phyloP scores from a whole-genome alignment of 1,284 basidiomycete species.

The Moniliophthora roreri region DNA sequence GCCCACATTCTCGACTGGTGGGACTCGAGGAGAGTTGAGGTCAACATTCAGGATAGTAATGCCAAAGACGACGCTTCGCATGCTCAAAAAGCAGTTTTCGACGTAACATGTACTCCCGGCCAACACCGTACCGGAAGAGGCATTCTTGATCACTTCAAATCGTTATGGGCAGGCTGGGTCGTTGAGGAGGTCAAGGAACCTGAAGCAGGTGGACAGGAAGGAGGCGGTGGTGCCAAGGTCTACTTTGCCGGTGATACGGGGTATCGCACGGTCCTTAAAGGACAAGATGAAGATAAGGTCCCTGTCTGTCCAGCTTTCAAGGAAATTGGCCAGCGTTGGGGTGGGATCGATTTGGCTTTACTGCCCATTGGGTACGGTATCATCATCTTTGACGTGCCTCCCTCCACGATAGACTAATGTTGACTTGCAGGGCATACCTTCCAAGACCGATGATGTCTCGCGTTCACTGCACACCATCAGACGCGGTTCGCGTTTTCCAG shows the following conservation, averaged over 20 bases:
- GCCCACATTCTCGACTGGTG: slow-evolving; percentile 74
- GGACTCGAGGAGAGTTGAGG: slow-evolving; percentile 46
- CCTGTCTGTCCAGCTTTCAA: slow-evolving; percentile 69
- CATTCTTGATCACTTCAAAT: slow-evolving; percentile 47
- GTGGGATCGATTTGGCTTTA: slow-evolving; percentile 60
- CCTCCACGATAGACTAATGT: slow-evolving; percentile 10
- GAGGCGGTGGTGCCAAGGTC: slow-evolving; percentile 34
- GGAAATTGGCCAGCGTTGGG: slow-evolving; percentile 62
- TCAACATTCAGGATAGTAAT: slow-evolving; percentile 25
- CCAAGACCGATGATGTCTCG: slow-evolving; percentile 58
- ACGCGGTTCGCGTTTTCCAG: slow-evolving; percentile 64
- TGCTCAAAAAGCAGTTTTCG: slow-evolving; percentile 23
- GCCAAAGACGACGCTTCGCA: slow-evolving; percentile 17
- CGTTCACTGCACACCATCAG: slow-evolving; percentile 60
- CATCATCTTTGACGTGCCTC: background rate
- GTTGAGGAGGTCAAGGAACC: slow-evolving; percentile 36
- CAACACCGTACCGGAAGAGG: slow-evolving; percentile 52
- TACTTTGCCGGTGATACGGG: slow-evolving; percentile 77
- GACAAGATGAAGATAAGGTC: slow-evolving; percentile 49
- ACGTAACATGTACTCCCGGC: slow-evolving; percentile 40
- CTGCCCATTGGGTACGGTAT: slow-evolving; percentile 63
- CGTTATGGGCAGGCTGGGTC: slow-evolving; percentile 64
- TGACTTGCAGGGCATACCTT: slow-evolving; percentile 50
- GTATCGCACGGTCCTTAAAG: slow-evolving; percentile 45
- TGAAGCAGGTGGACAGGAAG: background rate